Percentiles rank a stretch among this genome's conserved stretches.
phyloP scores from a whole-genome alignment of 495 filamentous ascomycete genomes.

The Penicillium soppii region DNA sequence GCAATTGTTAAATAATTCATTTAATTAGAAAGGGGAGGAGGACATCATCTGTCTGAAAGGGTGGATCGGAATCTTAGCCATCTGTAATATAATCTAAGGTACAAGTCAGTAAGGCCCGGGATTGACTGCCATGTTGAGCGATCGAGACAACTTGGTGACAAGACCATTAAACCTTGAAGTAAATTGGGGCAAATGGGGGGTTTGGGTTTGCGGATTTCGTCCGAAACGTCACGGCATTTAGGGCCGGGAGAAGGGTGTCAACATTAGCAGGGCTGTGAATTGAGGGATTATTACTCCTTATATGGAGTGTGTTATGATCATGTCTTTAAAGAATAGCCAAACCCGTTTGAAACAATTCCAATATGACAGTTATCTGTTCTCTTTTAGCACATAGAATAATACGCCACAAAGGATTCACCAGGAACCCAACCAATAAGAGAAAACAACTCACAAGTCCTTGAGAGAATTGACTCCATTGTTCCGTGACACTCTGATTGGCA shows the following conservation, averaged over 20 bases:
- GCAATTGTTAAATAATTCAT: too few species aligned
- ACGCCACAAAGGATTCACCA: neutral
- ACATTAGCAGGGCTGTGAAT: too few species aligned
- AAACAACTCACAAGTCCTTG: neutral
- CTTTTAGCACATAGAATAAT: neutral
- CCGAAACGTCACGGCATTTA: slow-evolving; percentile 5
- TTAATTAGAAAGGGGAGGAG: neutral
- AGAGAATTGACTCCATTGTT: neutral
- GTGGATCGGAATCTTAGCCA: too few species aligned
- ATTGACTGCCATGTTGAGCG: slow-evolving; percentile 9
- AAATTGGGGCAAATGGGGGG: neutral
- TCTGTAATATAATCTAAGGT: neutral
- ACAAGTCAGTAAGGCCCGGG: neutral
- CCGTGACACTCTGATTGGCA: neutral
- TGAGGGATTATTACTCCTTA: neutral
- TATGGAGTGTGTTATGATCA: too few species aligned
- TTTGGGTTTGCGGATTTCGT: neutral
- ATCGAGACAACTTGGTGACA: neutral
- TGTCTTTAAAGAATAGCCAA: too few species aligned
- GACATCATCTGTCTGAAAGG: too few species aligned
- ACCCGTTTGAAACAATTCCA: neutral
- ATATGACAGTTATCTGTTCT: neutral
- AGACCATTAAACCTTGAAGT: slow-evolving; percentile 1
- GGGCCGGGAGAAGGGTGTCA: slow-evolving; percentile 9
- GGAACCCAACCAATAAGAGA: neutral